Evolutionary conservation across 805 yeast species (phyloP), one percentile per base, ranked within the genome.

Genomic region (Kluyveromyces dobzhanskii): DNA sequence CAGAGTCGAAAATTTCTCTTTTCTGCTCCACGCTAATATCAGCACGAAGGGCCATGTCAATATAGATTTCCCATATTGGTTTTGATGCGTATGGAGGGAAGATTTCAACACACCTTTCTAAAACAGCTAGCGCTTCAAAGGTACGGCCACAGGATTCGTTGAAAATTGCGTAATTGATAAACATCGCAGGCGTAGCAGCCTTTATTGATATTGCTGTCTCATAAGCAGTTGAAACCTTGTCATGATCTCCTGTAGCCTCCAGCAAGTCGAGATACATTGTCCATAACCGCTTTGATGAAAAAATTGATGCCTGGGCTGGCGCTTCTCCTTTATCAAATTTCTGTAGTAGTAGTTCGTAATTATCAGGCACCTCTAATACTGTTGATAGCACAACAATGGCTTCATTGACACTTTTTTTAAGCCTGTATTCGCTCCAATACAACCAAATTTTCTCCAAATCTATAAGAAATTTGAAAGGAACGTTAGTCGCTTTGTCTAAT

Each of bases 1-100:
- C 72, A 32, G 76, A 75, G 35, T 85, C 95, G 61, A 84, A 87
- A 12, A 82, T 51, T 41, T 84, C 94, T 27, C 95, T 64, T 4
- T 83, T 59, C 44, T 80, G 60, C 46, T 80, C 86, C 2, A 63
- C 40, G 2, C 66, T 58, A 17, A 71, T 45, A 9, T 26, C 34
- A 9, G 61, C 47, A 11, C 56, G 48, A 24, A 79, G 45, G 0
- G 76, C 70, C 39, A 73, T 76, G 0, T 70, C 58, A 24, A 87
- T 54, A 55, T 86, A 88, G 8, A 72, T 62, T 38, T 71, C 74
- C 88, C 90, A 85, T 13, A 87, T 66, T 47, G 85, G 85, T 49
- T 70, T 78, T 31, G 71, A 75, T 3, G 73, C 67, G 18, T 44
- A 49, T 1, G 52, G 43, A 0, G 85, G 79, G 53, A 87, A 88